Evolutionary conservation across 2,329 filamentous ascomycete genomes (phyloP).

Genomic region (Dendrostoma leiphaemia): DNA sequence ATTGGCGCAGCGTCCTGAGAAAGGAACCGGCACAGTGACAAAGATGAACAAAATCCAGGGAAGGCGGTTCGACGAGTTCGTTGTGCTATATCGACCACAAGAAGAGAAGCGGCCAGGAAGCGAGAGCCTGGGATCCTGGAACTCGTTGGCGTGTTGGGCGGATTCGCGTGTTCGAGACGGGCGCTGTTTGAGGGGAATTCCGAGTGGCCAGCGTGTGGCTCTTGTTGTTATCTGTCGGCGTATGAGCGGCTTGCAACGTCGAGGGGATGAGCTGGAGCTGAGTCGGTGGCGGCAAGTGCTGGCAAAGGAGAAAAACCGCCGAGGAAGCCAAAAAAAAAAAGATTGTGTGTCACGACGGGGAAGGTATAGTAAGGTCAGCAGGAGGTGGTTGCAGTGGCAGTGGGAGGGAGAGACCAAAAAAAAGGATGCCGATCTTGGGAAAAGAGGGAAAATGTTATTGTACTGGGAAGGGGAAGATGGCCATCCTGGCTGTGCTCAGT

Average conservation of each 20-base stretch:
- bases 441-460: constrained; percentile 6
- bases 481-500: constrained; percentile 10
- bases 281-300: constrained; percentile 12
- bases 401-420: constrained; percentile 5
- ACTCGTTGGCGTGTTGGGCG: not conserved
- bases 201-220: not conserved
- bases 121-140: not conserved
- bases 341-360: constrained; percentile 2
- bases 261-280: constrained; percentile 3
- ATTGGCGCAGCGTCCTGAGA: not conserved
- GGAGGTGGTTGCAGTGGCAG: no score
- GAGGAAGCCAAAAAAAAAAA: not conserved
- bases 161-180: constrained; percentile 12
- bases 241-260: no score
- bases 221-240: no score
- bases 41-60: not conserved
- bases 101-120: not conserved
- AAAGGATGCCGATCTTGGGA: constrained; percentile 17
- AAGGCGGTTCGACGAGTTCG: not conserved
- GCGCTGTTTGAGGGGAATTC: constrained; percentile 8
- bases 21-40: not conserved
- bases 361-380: not conserved
- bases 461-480: constrained; percentile 7
- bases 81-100: not conserved
- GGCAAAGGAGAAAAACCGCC: not conserved